Percentiles rank a stretch among this genome's conserved stretches.
phyloP scores from a whole-genome alignment of 345 rosid species.

The Heritiera fomes region DNA sequence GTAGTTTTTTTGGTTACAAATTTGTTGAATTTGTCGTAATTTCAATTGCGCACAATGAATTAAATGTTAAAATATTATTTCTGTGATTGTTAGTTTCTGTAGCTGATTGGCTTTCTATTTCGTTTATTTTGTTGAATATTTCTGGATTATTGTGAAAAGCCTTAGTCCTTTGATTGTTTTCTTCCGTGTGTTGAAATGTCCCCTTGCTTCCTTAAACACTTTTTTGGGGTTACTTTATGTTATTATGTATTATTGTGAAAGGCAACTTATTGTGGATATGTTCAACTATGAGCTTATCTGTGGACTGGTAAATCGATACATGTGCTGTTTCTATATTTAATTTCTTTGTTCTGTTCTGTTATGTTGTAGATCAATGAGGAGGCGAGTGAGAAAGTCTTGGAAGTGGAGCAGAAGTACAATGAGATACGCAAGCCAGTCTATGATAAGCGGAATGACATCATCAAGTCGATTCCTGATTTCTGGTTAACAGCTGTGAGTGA shows the following conservation, averaged over 20 bases:
- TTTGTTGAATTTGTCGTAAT: not conserved
- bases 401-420: slow-evolving; percentile 87
- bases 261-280: not conserved
- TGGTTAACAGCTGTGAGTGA: slow-evolving; percentile 89
- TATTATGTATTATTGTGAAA: not conserved
- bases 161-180: not conserved
- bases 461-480: slow-evolving; percentile 81
- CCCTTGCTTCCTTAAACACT: not conserved
- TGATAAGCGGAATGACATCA: slow-evolving; percentile 75
- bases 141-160: not conserved
- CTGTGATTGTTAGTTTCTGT: not conserved
- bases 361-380: slow-evolving; percentile 76
- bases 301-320: not conserved
- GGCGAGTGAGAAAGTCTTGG: slow-evolving; percentile 89
- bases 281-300: not conserved
- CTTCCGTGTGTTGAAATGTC: not conserved
- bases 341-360: not conserved
- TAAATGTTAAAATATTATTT: not conserved
- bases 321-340: not conserved
- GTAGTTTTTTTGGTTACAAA: not conserved
- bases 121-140: not conserved
- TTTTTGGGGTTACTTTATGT: not conserved
- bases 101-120: not conserved
- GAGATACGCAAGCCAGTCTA: slow-evolving; percentile 85
- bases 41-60: not conserved